phyloP scores from a whole-genome alignment of 345 rosid species.

The Erucastrum elatum region DNA sequence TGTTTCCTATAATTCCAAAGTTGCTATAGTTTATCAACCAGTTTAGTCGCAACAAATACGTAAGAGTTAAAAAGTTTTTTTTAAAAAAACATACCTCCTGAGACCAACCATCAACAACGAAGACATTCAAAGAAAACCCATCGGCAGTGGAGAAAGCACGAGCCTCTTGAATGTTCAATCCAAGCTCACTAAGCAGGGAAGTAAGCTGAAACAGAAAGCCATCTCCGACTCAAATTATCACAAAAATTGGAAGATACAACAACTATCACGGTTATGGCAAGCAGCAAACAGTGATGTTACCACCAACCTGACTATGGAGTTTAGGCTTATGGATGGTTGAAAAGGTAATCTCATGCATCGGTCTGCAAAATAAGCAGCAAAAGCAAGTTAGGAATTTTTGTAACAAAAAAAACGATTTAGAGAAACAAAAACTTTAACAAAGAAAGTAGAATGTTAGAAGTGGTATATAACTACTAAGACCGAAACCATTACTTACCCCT shows the following conservation, averaged over 20 bases:
- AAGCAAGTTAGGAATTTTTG: neutral
- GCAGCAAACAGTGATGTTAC: neutral
- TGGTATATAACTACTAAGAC: too few relatives aligned
- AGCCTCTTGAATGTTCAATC: conserved; percentile 93
- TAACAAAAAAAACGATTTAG: neutral
- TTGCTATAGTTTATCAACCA: conserved; percentile 17
- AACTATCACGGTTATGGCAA: neutral
- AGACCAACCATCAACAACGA: conserved; percentile 97
- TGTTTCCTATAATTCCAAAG: conserved; percentile 56
- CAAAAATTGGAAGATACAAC: neutral
- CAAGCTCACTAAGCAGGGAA: conserved; percentile 83
- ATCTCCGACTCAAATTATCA: conserved; percentile 22
- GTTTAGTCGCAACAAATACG: conserved; percentile 18
- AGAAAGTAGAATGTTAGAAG: conserved; percentile 20
- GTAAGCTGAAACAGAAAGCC: conserved; percentile 60
- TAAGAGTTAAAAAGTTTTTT: neutral
- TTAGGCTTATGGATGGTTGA: conserved; percentile 70
- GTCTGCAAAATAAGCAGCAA: conserved; percentile 45
- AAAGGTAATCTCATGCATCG: conserved; percentile 96
- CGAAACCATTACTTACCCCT: conserved; percentile 47
- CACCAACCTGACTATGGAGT: conserved; percentile 39
- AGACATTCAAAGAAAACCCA: conserved; percentile 90
- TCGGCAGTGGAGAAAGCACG: conserved; percentile 92
- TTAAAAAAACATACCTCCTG: conserved; percentile 57
- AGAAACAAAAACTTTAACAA: neutral